These are phyloP conservation scores for Auricularia heimuer DNA, from an alignment of 768 basidiomycete genomes.

Conservation along the genomic window DNA sequence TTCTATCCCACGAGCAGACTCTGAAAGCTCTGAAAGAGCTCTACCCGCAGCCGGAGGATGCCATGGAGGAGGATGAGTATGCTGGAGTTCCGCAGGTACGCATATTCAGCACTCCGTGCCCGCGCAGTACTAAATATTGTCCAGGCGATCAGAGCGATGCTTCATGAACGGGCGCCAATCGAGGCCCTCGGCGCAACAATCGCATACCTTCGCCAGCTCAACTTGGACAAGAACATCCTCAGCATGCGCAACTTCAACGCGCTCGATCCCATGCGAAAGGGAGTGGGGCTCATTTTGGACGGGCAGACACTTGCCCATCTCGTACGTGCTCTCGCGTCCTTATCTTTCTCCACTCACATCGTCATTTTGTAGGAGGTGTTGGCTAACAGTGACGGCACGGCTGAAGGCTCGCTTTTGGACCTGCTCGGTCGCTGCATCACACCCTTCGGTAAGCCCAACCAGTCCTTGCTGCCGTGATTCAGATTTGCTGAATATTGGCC, in stretches of 20 bases:
- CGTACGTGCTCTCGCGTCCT: conserved; percentile 26
- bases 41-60: conserved; percentile 42
- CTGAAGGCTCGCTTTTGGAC: conserved; percentile 80
- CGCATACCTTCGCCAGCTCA: conserved; percentile 83
- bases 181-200: neutral
- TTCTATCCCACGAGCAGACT: conserved; percentile 64
- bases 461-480: neutral
- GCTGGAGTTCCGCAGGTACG: neutral
- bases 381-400: conserved; percentile 86
- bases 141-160: neutral
- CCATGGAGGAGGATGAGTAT: conserved; percentile 5
- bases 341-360: too few relatives aligned
- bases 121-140: too few relatives aligned
- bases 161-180: neutral
- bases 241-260: conserved; percentile 97
- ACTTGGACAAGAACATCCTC: conserved; percentile 91
- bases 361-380: conserved; percentile 44
- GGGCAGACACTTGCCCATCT: conserved; percentile 93
- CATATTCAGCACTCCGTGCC: too few relatives aligned
- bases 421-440: conserved; percentile 78
- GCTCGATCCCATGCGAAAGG: conserved; percentile 86
- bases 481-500: too few relatives aligned
- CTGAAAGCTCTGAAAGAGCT: conserved; percentile 56
- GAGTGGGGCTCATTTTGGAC: conserved; percentile 59
- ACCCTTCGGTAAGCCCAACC: conserved; percentile 61